These are phyloP conservation scores for Carallia brachiata DNA, from an alignment of 345 rosid genomes.

Conservation along the genomic window DNA sequence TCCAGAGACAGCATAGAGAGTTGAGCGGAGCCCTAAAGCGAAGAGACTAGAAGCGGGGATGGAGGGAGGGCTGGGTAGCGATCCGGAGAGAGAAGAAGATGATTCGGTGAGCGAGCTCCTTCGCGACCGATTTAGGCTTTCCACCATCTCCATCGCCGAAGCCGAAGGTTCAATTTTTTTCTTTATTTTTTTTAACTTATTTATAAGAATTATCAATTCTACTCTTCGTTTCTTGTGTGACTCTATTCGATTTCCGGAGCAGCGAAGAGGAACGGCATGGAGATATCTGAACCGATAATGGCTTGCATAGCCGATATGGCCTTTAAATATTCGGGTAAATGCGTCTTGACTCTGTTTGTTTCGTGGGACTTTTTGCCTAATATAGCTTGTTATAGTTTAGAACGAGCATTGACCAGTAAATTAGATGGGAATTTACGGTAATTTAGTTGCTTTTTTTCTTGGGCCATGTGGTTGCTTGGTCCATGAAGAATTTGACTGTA, in stretches of 20 bases:
- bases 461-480: no score
- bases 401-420: no score
- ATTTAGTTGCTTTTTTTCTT: no score
- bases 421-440: no score
- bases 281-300: conserved; percentile 54
- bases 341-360: no score
- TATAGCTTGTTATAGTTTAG: no score
- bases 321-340: conserved; percentile 42
- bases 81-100: conserved; percentile 43
- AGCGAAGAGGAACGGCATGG: conserved; percentile 65
- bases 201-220: not conserved
- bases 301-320: conserved; percentile 75
- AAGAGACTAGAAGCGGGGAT: conserved; percentile 16
- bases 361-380: no score
- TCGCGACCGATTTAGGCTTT: conserved; percentile 79
- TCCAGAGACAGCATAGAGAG: no score
- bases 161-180: conserved; percentile 50
- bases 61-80: conserved; percentile 49
- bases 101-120: conserved; percentile 53
- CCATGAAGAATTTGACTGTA: no score
- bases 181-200: not conserved
- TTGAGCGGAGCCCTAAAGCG: not conserved
- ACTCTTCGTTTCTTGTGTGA: not conserved
- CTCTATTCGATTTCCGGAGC: conserved; percentile 24
- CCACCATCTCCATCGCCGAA: conserved; percentile 74